A percentile compares a stretch with the other conserved stretches of the same genome.
phyloP scores from a whole-genome alignment of 2,329 filamentous ascomycete genomes.

The Paracorniculantispora psalliotae region DNA sequence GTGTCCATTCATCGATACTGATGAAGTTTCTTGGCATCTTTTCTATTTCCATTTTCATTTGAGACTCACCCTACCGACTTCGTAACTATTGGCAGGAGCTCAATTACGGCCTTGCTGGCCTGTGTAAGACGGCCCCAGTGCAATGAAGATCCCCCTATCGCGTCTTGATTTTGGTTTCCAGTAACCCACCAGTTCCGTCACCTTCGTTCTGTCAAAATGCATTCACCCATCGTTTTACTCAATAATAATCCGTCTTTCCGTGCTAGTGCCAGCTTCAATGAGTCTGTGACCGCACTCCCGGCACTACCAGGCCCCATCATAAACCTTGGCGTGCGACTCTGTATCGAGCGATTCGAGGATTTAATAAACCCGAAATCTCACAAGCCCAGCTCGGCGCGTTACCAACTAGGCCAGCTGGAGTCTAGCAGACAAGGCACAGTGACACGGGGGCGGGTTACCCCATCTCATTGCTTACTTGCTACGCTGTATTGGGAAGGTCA shows the following conservation, averaged over 20 bases:
- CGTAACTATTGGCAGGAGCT: background rate
- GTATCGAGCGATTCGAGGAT: slow-evolving; percentile 10
- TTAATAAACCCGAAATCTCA: slow-evolving; percentile 10
- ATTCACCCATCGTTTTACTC: background rate
- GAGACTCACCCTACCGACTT: background rate
- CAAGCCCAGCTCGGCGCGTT: background rate
- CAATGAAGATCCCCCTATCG: background rate
- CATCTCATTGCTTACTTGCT: slow-evolving; percentile 11
- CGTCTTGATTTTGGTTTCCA: background rate
- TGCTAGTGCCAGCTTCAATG: background rate
- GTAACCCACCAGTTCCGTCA: background rate
- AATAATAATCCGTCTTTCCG: background rate
- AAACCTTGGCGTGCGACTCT: background rate
- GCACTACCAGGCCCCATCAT: background rate
- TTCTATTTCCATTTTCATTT: background rate
- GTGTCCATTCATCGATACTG: background rate
- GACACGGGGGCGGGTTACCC: background rate
- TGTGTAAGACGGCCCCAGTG: background rate
- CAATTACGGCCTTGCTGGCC: background rate
- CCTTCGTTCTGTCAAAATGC: background rate
- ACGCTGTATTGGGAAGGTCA: slow-evolving; percentile 8
- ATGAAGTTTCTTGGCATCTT: background rate
- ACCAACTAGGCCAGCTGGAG: background rate
- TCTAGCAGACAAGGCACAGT: background rate
- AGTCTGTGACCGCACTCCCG: background rate